Evolutionary conservation across 305 asterid species (phyloP), one percentile per base, ranked within the genome.

Genomic region (Euphrasia arctica): DNA sequence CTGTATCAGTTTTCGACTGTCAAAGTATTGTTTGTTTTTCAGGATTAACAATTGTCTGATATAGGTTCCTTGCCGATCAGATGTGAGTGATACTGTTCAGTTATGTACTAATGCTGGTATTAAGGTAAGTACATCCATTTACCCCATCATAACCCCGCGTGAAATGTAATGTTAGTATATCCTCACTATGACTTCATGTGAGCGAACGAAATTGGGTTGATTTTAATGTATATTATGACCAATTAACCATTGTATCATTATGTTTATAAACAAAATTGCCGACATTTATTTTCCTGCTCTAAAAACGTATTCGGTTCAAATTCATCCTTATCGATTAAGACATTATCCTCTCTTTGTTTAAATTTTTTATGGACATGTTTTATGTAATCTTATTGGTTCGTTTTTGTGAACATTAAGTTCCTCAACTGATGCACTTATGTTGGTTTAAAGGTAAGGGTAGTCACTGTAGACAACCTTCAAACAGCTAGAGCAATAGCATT

Each of bases 41-140:
- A 52, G 27, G 56, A 60, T 51, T 61, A 61, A 61, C 41, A 11
- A 25, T 4, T 68, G 54, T 68, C 52, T 67, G 58, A 43, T 70
- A 65, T 76, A 92, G 99, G 99, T 90, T 83, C 97, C 99, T 68
- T 90, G 97, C 72, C 92, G 97, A 4, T 81, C 93, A 29, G 81
- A 93, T 43, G 99, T 90, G 51, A 77, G 74, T 76, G 86, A 81
- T 10, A 88, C 99, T 45, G 99, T 94, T 72, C 93, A 82, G 45
- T 61, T 90, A 63, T 90, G 99, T 61, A 72, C 60, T 70, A 60
- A 76, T 70, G 96, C 99, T 75, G 99, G 96, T 54, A 92, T 94
- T 47, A 94, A 94, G 99, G 99, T 93, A 65, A 54, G 65, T 52
- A 29, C 51, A 42, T 4, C 45, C 48, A 59, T 12, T 12, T 29